Conservation (phyloP, 331 rosid species). For the Dryas integrifolia region DNA sequence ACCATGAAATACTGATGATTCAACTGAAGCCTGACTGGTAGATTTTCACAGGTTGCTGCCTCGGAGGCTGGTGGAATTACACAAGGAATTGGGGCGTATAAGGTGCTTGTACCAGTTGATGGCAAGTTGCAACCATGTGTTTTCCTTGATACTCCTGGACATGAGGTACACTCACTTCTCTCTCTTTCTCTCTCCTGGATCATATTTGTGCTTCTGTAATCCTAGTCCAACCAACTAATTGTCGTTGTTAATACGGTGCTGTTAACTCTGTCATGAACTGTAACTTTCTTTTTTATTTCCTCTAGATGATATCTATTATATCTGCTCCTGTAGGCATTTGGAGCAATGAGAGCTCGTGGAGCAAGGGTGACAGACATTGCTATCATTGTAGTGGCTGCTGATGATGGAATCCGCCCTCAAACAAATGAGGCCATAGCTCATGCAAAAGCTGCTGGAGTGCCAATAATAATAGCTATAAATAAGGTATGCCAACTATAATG, state of each 20-base stretch:
- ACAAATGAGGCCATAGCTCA: slow-evolving; percentile 99
- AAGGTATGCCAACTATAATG: slow-evolving; percentile 53
- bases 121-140: slow-evolving; percentile 80
- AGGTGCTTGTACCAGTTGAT: slow-evolving; percentile 80
- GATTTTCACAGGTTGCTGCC: slow-evolving; percentile 77
- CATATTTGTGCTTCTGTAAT: not conserved
- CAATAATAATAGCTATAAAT: slow-evolving; percentile 84
- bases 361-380: slow-evolving; percentile 97
- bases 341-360: slow-evolving; percentile 99
- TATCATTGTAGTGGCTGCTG: slow-evolving; percentile 94
- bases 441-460: slow-evolving; percentile 97
- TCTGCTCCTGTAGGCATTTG: slow-evolving; percentile 77
- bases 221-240: not conserved
- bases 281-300: slow-evolving; percentile 25
- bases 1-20: slow-evolving; percentile 13
- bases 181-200: not conserved
- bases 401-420: slow-evolving; percentile 98
- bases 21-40: slow-evolving; percentile 31
- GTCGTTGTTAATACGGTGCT: slow-evolving; percentile 14
- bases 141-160: slow-evolving; percentile 98
- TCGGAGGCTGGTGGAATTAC: slow-evolving; percentile 99
- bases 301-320: slow-evolving; percentile 39
- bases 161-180: slow-evolving; percentile 61
- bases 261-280: slow-evolving; percentile 20
- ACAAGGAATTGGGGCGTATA: slow-evolving; percentile 97